phyloP scores from a whole-genome alignment of 2,329 filamentous ascomycete genomes.

The Curvularia spicifera region DNA sequence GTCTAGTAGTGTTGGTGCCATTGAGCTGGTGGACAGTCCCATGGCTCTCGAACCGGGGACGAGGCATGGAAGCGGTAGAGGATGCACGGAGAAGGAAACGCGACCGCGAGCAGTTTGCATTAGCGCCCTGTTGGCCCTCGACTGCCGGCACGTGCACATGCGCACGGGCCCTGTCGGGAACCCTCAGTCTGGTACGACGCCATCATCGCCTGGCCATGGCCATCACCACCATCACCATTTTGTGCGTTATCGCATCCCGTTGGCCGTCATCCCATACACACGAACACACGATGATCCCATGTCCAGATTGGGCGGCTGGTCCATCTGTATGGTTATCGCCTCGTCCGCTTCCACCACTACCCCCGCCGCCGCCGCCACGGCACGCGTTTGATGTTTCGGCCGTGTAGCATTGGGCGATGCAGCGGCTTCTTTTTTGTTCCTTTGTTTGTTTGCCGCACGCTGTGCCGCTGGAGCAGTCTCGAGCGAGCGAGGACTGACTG shows the following conservation, averaged over 20 bases:
- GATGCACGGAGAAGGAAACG: neutral
- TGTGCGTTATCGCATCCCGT: conserved; percentile 19
- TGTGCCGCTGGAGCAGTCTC: conserved; percentile 5
- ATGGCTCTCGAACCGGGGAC: conserved; percentile 2
- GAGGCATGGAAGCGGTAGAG: neutral
- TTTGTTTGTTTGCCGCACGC: conserved; percentile 4
- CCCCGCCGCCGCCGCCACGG: neutral
- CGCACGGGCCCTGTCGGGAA: neutral
- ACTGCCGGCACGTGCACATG: conserved; percentile 14
- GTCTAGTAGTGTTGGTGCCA: too few species aligned
- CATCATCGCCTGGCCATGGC: conserved; percentile 7
- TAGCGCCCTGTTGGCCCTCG: conserved; percentile 14
- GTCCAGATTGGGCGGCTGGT: neutral
- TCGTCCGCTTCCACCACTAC: too few species aligned
- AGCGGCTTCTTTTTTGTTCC: neutral
- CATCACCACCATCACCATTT: neutral
- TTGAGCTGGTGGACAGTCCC: conserved; percentile 3
- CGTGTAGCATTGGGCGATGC: neutral
- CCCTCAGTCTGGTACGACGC: conserved; percentile 6
- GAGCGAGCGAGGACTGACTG: neutral
- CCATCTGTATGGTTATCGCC: too few species aligned
- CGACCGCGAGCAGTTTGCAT: conserved; percentile 16
- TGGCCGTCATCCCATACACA: neutral
- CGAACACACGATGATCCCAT: neutral
- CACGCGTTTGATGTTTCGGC: conserved; percentile 2